Percentiles rank a stretch among this genome's conserved stretches.
phyloP scores from a whole-genome alignment of 768 basidiomycete genomes.

The Postia placenta region DNA sequence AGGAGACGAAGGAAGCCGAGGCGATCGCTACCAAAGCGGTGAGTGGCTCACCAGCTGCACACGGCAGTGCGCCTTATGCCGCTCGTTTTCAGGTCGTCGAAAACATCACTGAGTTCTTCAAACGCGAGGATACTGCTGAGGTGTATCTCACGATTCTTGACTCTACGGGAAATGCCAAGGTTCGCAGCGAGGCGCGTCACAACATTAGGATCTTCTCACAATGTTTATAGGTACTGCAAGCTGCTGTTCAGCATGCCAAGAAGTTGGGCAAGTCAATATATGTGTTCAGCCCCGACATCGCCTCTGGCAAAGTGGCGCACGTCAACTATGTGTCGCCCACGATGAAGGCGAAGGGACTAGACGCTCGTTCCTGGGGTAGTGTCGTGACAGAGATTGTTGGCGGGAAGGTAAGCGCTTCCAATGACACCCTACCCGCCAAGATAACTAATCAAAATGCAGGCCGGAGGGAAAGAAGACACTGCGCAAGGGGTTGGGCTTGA shows the following conservation, averaged over 20 bases:
- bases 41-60: constrained; percentile 11
- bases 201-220: constrained; percentile 1
- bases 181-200: constrained; percentile 18
- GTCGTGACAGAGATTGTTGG: constrained; percentile 75
- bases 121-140: constrained; percentile 63
- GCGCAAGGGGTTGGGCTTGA: constrained; percentile 85
- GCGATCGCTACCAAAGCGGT: constrained; percentile 74
- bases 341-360: constrained; percentile 57
- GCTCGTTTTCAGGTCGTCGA: constrained; percentile 54
- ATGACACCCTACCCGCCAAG: background rate
- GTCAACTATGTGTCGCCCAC: constrained; percentile 74
- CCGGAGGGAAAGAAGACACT: constrained; percentile 91
- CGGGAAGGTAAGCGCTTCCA: constrained; percentile 66
- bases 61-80: too few relatives aligned
- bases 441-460: constrained; percentile 37
- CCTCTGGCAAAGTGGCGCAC: constrained; percentile 75
- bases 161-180: constrained; percentile 85
- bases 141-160: constrained; percentile 68
- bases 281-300: constrained; percentile 73
- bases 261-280: constrained; percentile 81
- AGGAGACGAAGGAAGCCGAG: constrained; percentile 79
- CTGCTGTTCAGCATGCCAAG: constrained; percentile 70
- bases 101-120: constrained; percentile 64
- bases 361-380: constrained; percentile 85
- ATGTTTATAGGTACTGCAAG: constrained; percentile 60